Percentiles rank a stretch among this genome's conserved stretches.
phyloP scores from a whole-genome alignment of 1,284 basidiomycete species.

The Psilocybe mexicana region DNA sequence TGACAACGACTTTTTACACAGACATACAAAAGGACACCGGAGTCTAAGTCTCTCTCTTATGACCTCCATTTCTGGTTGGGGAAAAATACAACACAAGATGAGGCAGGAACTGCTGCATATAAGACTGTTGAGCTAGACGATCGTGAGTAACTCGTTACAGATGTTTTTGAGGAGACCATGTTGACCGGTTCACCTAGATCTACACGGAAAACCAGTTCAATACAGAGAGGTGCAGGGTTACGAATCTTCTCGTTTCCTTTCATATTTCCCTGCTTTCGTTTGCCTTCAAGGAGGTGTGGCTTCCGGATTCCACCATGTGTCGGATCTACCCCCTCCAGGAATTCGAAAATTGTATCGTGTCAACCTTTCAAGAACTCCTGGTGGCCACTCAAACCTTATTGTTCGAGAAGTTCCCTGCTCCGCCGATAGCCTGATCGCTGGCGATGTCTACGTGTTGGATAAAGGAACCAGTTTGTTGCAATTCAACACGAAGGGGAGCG shows the following conservation, averaged over 20 bases:
- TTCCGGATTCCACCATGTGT: slow-evolving; percentile 63
- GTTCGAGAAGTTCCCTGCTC: slow-evolving; percentile 49
- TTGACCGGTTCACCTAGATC: slow-evolving; percentile 33
- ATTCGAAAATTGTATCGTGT: slow-evolving; percentile 51
- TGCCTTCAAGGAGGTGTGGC: slow-evolving; percentile 56
- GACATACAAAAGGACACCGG: slow-evolving; percentile 56
- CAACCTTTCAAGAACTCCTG: slow-evolving; percentile 29
- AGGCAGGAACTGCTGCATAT: slow-evolving; percentile 66
- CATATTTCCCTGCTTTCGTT: slow-evolving; percentile 57
- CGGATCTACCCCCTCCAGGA: slow-evolving; percentile 43
- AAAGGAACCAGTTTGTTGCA: slow-evolving; percentile 53
- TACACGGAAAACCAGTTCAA: slow-evolving; percentile 55
- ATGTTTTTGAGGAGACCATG: not conserved
- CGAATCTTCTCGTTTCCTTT: slow-evolving; percentile 59
- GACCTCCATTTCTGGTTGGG: slow-evolving; percentile 72
- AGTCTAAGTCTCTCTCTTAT: slow-evolving; percentile 49
- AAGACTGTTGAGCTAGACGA: slow-evolving; percentile 72
- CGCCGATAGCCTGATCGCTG: slow-evolving; percentile 48
- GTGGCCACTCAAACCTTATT: slow-evolving; percentile 36
- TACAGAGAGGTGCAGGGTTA: slow-evolving; percentile 62
- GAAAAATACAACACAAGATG: slow-evolving; percentile 58
- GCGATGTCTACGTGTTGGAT: slow-evolving; percentile 61
- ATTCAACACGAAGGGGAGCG: slow-evolving; percentile 52
- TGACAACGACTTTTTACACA: slow-evolving; percentile 16
- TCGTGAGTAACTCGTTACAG: slow-evolving; percentile 38